Base-by-base conservation (phyloP, 768 basidiomycete species). In the Sarcomyxa edulis region DNA sequence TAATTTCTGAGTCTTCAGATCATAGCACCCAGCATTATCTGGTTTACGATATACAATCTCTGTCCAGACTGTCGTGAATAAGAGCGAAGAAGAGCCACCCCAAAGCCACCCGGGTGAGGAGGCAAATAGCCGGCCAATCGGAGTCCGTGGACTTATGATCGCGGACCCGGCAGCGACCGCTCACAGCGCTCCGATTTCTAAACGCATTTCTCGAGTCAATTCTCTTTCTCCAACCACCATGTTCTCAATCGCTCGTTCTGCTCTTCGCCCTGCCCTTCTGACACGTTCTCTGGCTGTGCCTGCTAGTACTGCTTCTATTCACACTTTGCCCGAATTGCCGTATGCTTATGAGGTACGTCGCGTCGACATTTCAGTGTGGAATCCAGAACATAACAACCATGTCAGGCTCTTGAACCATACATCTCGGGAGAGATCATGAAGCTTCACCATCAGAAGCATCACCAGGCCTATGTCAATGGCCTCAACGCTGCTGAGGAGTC, bases 371-470 rank as follows among this genome's bases (percentile, higher is more conserved):
- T 20, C 10, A 9, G 1, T 18, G 14, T 18, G 25, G 32, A 24
- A 16, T 28, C 26, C 11, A 28, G 8, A 9, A 14, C 16, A 9
- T 32, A 22, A 24, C 23, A 22, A 31, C 4, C 12, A 14, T 25
- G 27, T 27, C 29, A 48, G 46, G 93, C 78, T 37, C 88, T 97
- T 55, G 88, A 94, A 71, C 93, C 93, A n/a, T 82, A 79, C 68
- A 95, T 97, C 68, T 86, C 79, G 24, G 56, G 71, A 57, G 76
- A 94, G 67, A 97, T 96, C 66, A 97, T 95, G 93, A 75, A 68
- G 40, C 85, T 95, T 35, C 93, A 97, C 65, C 93, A 97, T 71
- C 78, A 71, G 46, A 94, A 93, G 72, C 93, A 97, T 58, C 93
- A 97, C 56, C 90, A 93, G 71, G 84, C 90, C 38, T 96, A 96